Conservation (phyloP, 345 rosid species). For the Rhodamnia rubescens region DNA sequence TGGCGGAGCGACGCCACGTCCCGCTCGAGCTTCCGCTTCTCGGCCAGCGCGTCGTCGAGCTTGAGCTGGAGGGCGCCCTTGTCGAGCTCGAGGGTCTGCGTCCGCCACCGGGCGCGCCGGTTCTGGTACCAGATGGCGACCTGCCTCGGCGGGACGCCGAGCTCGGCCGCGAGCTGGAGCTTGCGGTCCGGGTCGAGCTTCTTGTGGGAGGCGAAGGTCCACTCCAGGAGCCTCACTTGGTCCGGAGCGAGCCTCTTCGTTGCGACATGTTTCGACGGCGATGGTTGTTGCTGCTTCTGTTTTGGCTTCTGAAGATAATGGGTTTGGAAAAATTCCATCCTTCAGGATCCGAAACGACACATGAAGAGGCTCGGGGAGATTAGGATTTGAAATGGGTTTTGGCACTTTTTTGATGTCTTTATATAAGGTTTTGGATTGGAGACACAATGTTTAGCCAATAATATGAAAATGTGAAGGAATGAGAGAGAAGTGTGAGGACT, state of each 20-base stretch:
- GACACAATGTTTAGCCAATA: background rate
- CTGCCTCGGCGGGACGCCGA: constrained; percentile 67
- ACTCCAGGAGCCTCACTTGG: constrained; percentile 64
- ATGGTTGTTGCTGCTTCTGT: background rate
- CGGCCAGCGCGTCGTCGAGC: constrained; percentile 42
- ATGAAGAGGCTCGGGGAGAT: background rate
- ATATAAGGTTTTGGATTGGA: background rate
- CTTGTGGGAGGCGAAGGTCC: constrained; percentile 51
- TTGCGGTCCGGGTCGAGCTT: constrained; percentile 71
- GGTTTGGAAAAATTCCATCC: background rate
- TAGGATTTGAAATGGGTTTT: background rate
- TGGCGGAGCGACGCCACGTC: constrained; percentile 52
- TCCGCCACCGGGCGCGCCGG: constrained; percentile 85
- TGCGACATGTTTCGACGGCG: constrained; percentile 11
- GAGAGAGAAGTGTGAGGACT: background rate
- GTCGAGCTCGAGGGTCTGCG: constrained; percentile 67
- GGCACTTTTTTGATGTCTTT: background rate
- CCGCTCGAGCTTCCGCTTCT: constrained; percentile 50
- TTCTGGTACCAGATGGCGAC: constrained; percentile 94
- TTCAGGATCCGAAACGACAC: background rate
- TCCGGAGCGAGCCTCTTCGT: constrained; percentile 55
- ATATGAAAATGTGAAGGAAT: background rate
- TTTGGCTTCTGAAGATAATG: constrained; percentile 6
- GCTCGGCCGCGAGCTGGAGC: constrained; percentile 52
- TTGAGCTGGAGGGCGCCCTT: constrained; percentile 35